Conservation (phyloP, 805 yeast genomes). For the Candida lessepsii region DNA sequence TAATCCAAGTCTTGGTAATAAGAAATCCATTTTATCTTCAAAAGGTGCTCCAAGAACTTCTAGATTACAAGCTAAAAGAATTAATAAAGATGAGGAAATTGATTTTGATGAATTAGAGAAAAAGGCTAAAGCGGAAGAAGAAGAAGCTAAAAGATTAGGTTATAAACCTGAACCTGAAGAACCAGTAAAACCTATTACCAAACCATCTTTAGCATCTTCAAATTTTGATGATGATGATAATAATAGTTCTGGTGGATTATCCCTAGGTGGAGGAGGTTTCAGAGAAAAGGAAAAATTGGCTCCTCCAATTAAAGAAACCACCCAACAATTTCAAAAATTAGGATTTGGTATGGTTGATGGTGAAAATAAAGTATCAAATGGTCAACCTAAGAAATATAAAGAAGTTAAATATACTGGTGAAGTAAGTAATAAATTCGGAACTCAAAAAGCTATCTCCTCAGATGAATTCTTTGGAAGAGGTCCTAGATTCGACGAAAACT, state of each 20-base stretch:
- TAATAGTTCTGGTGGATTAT: conserved; percentile 1
- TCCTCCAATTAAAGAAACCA: conserved; percentile 45
- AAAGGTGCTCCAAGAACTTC: conserved; percentile 53
- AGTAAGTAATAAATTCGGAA: conserved; percentile 75
- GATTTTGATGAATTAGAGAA: conserved; percentile 65
- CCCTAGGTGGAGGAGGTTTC: conserved; percentile 5
- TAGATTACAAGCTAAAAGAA: conserved; percentile 52
- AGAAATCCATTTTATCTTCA: conserved; percentile 45
- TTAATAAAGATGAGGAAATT: conserved; percentile 49
- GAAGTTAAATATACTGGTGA: conserved; percentile 71
- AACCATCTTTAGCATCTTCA: neutral
- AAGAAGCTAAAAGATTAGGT: conserved; percentile 57
- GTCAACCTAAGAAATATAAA: conserved; percentile 39
- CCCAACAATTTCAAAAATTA: conserved; percentile 73
- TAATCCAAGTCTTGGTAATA: conserved; percentile 17
- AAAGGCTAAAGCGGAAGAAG: conserved; percentile 81
- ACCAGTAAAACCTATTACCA: conserved; percentile 3
- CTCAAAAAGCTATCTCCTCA: conserved; percentile 91
- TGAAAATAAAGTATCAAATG: conserved; percentile 42
- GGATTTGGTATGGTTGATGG: conserved; percentile 89
- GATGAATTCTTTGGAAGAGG: conserved; percentile 94
- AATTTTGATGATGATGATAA: conserved; percentile 1
- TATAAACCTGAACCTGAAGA: conserved; percentile 39
- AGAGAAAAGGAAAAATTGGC: conserved; percentile 16
- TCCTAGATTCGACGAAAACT: conserved; percentile 67